Base-by-base conservation (phyloP, 148 eudicot genomes). In the Hydrangea macrophylla region DNA sequence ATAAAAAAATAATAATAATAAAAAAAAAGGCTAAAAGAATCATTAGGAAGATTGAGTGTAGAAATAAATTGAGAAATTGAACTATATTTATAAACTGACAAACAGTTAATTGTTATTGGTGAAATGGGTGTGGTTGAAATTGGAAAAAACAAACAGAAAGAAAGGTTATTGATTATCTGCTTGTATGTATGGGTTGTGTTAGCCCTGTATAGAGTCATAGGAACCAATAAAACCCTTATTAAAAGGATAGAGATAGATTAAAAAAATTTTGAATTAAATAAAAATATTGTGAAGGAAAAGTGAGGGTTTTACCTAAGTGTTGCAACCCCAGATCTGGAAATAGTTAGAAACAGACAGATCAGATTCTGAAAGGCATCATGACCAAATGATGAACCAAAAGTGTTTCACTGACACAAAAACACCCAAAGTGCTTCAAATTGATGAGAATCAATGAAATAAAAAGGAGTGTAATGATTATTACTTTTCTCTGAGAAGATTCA, bases 391-490 rank as follows among this genome's bases (percentile, higher is more conserved):
- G n/a, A n/a, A n/a, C n/a, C n/a, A 37, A 56, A 68, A 68, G 62
- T 11, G 33, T 30, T 35, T 54, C 36, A 56, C 70, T 67, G 70
- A 67, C 70, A 67, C 51, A 39, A 35, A 66, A 31, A 1, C 62
- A 62, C 57, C 68, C n/a, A n/a, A n/a, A n/a, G n/a, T n/a, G 62
- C 53, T 20, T 54, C 24, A 31, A 12, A 15, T 44, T 24, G 22
- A 39, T 3, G 0, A 5, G 33, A 56, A 40, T 18, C 54, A 32
- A n/a, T n/a, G 24, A 50, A 33, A 55, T 28, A 3, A 37, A 25
- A 68, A 68, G 56, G 61, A 31, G 8, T 22, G 50, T 55, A 68
- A 68, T 68, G 62, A 68, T 68, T 62, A 27, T n/a, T n/a, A 68
- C 55, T 62, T 68, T 68, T 68, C 62, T 28, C 62, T 24, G 58